Base-by-base conservation (phyloP, 73 alveolate species). In the Paramecium tetraurelia region DNA sequence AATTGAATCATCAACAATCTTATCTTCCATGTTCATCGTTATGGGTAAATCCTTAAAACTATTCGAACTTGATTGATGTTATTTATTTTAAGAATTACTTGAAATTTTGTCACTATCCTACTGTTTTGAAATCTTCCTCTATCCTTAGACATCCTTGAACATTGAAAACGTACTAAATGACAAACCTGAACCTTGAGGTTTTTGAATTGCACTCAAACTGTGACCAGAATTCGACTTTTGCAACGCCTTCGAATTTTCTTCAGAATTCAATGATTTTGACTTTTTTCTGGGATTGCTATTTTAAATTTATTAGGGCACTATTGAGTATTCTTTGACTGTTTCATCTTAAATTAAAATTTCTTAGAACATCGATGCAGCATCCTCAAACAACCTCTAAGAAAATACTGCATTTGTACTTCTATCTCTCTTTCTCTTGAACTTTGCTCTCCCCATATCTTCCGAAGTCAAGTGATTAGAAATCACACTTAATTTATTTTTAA, bases 1-100 rank as follows among this genome's bases (percentile, higher is more conserved):
- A 31, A 63, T 31, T 63, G 84, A 63, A 63, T 63, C 84, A 63
- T 63, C 84, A 63, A 63, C 84, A 12, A 63, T 33, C 46, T 63
- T 63, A 63, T 63, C 84, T 27, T 63, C 84, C 84, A 63, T 63
- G 31, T 63, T 72, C 86, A 72, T 72, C 4, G 59, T 72, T 35
- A 72, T 35, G 1, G 31, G 86, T 72, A 72, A 40, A 29, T 72
- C 86, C n/a, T 72, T 72, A 33, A 72, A 72, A 72, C 86, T 72
- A 72, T 72, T 72, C 46, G 86, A 72, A 63, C 84, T 63, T 31
- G 84, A 63, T 63, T 63, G 86, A 72, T 33, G 57, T 33, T 72
- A 72, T 72, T 18, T 72, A 72, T 72, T 72, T 14, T 36, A 21
- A n/a, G 86, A 72, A 18, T 72, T 33, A 72, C 86, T 72, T 12